phyloP scores from a whole-genome alignment of 1,284 basidiomycete genomes.

The Mycosarcoma maydis region DNA sequence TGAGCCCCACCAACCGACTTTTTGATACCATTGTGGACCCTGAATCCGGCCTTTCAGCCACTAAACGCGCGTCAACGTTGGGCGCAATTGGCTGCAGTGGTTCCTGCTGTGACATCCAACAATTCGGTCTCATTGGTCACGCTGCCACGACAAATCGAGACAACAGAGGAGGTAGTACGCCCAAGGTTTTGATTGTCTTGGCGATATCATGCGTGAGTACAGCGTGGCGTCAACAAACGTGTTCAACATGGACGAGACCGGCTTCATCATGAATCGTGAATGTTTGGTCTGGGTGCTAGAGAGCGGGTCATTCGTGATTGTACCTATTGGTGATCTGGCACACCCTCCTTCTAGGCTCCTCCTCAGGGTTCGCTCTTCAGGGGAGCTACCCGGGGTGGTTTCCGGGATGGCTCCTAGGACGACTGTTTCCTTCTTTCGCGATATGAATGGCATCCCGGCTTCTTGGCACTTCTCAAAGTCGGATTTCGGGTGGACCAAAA shows the following conservation, averaged over 20 bases:
- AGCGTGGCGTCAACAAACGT: too few relatives aligned
- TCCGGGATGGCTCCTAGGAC: too few relatives aligned
- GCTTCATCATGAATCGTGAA: too few relatives aligned
- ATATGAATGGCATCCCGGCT: too few relatives aligned
- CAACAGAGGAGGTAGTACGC: background rate
- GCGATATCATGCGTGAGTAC: conserved; percentile 2
- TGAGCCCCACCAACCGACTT: background rate
- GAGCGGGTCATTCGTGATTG: conserved; percentile 9
- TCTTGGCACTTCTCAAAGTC: too few relatives aligned
- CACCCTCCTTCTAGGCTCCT: too few relatives aligned
- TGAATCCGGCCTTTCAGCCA: background rate
- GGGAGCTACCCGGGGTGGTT: too few relatives aligned
- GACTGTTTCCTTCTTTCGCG: too few relatives aligned
- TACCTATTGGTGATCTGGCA: conserved; percentile 4
- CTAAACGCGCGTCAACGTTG: background rate
- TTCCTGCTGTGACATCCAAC: conserved; percentile 12
- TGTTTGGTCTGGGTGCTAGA: conserved; percentile 1
- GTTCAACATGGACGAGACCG: too few relatives aligned
- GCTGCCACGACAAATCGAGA: conserved; percentile 7
- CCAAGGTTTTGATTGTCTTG: conserved; percentile 2
- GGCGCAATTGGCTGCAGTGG: conserved; percentile 8
- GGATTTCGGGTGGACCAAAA: too few relatives aligned
- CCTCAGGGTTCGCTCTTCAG: too few relatives aligned
- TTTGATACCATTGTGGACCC: background rate
- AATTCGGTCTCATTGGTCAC: conserved; percentile 7